These are phyloP conservation scores for Phylloporus sp. DNA, from an alignment of 1,284 basidiomycete species.

Conservation along the genomic window DNA sequence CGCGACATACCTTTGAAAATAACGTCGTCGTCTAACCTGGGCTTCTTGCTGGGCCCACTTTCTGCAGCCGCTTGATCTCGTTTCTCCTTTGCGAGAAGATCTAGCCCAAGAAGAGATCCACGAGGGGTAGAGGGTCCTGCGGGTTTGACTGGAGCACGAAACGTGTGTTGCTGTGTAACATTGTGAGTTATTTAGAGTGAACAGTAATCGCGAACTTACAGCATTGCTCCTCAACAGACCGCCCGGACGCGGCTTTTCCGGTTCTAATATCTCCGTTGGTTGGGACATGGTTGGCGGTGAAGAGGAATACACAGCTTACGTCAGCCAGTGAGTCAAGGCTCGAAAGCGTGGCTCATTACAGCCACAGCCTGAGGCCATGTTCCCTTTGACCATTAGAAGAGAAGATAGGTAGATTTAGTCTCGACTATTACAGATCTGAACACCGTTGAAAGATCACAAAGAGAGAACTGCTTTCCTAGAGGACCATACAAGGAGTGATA, in stretches of 20 bases:
- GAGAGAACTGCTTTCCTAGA: too few relatives aligned
- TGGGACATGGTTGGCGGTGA: neutral
- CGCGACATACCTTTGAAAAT: constrained; percentile 79
- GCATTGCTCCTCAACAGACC: constrained; percentile 75
- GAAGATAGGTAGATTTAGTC: too few relatives aligned
- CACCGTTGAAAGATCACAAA: too few relatives aligned
- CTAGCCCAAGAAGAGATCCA: constrained; percentile 83
- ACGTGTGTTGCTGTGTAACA: constrained; percentile 67
- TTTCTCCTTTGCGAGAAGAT: constrained; percentile 88
- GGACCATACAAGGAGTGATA: too few relatives aligned
- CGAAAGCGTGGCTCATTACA: too few relatives aligned
- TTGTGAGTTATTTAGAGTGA: constrained; percentile 9
- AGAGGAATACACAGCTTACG: too few relatives aligned
- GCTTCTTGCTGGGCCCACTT: constrained; percentile 69
- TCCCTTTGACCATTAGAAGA: too few relatives aligned
- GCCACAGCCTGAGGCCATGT: too few relatives aligned
- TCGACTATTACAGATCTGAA: too few relatives aligned
- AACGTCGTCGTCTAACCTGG: constrained; percentile 69
- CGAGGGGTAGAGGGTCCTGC: constrained; percentile 73
- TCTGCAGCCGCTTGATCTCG: constrained; percentile 62
- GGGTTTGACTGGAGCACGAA: constrained; percentile 75
- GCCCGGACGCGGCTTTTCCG: constrained; percentile 78
- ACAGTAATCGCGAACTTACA: constrained; percentile 51
- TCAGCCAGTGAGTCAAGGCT: too few relatives aligned
- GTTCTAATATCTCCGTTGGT: constrained; percentile 73